phyloP scores from a whole-genome alignment of 768 basidiomycete species.

The Clathrus columnatus region DNA sequence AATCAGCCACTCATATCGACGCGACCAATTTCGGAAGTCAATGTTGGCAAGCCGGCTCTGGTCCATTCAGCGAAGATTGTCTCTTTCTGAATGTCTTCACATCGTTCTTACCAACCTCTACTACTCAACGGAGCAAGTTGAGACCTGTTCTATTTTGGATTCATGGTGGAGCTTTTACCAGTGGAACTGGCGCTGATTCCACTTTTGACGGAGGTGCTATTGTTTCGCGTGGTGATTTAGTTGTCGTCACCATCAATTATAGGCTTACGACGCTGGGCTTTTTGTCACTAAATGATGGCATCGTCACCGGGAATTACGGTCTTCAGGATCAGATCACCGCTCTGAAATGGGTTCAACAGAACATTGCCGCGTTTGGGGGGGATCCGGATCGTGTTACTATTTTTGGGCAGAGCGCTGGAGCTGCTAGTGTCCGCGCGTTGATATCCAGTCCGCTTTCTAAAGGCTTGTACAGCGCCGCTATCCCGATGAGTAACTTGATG shows the following conservation, averaged over 20 bases:
- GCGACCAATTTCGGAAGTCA: neutral
- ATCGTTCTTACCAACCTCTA: constrained; percentile 17
- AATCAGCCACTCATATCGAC: constrained; percentile 20
- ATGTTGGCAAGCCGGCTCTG: neutral
- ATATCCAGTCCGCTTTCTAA: constrained; percentile 28
- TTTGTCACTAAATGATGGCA: constrained; percentile 43
- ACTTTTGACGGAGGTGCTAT: constrained; percentile 15
- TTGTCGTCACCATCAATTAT: constrained; percentile 61
- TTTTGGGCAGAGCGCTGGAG: constrained; percentile 45
- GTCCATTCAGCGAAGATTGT: neutral
- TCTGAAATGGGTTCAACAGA: constrained; percentile 27
- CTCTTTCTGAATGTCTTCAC: constrained; percentile 15
- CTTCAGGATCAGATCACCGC: constrained; percentile 43
- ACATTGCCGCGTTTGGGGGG: constrained; percentile 30
- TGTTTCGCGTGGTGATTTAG: constrained; percentile 28
- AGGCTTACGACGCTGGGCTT: constrained; percentile 58
- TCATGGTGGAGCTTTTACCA: constrained; percentile 20
- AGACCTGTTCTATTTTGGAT: constrained; percentile 21
- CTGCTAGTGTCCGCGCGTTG: constrained; percentile 15
- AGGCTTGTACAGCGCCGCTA: constrained; percentile 33
- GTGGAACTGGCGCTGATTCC: constrained; percentile 15
- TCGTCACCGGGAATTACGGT: constrained; percentile 16
- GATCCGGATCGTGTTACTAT: constrained; percentile 38
- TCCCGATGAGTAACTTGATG: constrained; percentile 38
- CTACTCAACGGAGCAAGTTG: neutral